These are phyloP conservation scores for Suillus clintonianus DNA, from an alignment of 768 basidiomycete genomes.

Conservation along the genomic window DNA sequence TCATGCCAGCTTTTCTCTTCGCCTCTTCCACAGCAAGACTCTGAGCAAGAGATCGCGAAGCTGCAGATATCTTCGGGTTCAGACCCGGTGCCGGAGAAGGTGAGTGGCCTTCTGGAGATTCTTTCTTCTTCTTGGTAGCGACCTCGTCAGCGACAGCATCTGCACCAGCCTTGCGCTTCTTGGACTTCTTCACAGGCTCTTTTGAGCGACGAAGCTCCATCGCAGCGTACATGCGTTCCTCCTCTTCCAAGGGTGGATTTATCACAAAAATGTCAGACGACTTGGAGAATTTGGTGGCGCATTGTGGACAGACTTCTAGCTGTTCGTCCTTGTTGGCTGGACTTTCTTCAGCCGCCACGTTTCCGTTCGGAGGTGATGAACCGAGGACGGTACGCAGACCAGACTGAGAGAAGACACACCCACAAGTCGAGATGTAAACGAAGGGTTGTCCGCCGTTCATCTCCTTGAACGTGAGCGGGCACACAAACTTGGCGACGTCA, in stretches of 20 bases:
- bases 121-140: conserved; percentile 46
- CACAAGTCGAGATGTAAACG: conserved; percentile 82
- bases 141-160: conserved; percentile 25
- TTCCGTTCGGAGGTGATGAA: conserved; percentile 27
- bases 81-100: conserved; percentile 30
- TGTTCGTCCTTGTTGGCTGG: conserved; percentile 25
- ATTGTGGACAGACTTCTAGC: conserved; percentile 75
- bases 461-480: conserved; percentile 89
- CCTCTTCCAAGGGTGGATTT: conserved; percentile 73
- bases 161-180: conserved; percentile 63
- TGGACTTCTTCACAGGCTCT: conserved; percentile 52
- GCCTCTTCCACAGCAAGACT: conserved; percentile 81
- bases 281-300: conserved; percentile 67
- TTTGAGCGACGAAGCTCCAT: conserved; percentile 61
- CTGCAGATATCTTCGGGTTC: conserved; percentile 54
- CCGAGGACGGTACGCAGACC: conserved; percentile 64
- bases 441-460: conserved; percentile 93
- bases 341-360: conserved; percentile 28
- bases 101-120: conserved; percentile 10
- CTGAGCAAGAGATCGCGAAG: conserved; percentile 66
- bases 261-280: conserved; percentile 57
- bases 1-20: conserved; percentile 84
- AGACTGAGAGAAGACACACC: conserved; percentile 88
- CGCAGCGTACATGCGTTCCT: conserved; percentile 51
- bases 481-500: conserved; percentile 76